Base-by-base conservation (phyloP, 768 basidiomycete genomes). In the Boletus vermiculosoides region DNA sequence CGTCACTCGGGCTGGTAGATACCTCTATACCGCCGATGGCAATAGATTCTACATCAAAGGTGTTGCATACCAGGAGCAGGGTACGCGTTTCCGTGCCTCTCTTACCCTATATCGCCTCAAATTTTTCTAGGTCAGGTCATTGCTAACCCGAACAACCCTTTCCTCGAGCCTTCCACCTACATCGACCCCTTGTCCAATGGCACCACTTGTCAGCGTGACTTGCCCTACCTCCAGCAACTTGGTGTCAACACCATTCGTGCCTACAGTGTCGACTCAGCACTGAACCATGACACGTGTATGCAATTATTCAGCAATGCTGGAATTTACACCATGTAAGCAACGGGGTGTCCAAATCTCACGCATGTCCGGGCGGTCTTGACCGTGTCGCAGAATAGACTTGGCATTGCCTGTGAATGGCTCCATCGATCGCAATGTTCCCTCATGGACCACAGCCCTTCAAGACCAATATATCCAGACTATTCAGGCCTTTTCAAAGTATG, bases 211-310 rank as follows among this genome's bases (percentile, higher is more conserved):
- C 70, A 78, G 18, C 85, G 94, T 49, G 94, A 97, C 71, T 63
- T 94, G 22, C 88, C 90, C 1, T 86, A 82, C 71, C 78, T 97
- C 44, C 77, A 86, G 66, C 74, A 88, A 54, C 83, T 96, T 20
- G 81, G 83, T 11, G 83, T 95, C 66, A 97, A 95, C 67, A 77
- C 87, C 40, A 78, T 97, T 48, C 87, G 93, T 54, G 87, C 87
- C 2, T 97, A 97, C 78, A 90, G 87, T 55, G 93, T 95, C 59
- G 82, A 94, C 67, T 82, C 91, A 0, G 79, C 86, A 34, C 73
- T 87, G 55, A 88, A 96, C 73, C 94, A 98, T 60, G 92, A 94
- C 69, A 74, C 74, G 1, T 98, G 94, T 73, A 96, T 98, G 94
- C 71, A 72, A 37, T 72, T 83, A 15, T 80, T 97, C 57, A 87